Base-by-base conservation (phyloP, 139 green algal species). In the Ostreobium quekettii region DNA sequence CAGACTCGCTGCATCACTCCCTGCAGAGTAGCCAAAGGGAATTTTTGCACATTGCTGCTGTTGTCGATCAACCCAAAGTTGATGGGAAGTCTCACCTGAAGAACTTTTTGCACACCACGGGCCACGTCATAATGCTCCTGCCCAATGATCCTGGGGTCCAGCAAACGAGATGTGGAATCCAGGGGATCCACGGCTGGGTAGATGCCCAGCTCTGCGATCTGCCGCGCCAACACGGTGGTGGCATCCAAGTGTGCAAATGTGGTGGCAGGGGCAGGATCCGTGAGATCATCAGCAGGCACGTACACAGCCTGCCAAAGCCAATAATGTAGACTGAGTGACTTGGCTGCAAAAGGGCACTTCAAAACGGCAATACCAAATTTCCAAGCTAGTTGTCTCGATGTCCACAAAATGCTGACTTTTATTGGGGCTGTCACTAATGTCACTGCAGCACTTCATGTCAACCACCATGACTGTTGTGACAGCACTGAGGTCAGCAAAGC, bases 271-370 rank as follows among this genome's bases (percentile, higher is more conserved):
- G 93, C 93, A 67, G 93, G 93, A 75, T 99, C 93, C 38, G 93
- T 99, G 76, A 99, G 72, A 75, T 99, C 93, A 84, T 99, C 93
- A 48, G 93, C 93, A 26, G 93, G 93, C 84, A 98, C 93, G 75
- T 98, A 98, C 80, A 98, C 96, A 58, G 93, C 93, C 89, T 97
- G 92, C 69, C n/a, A n/a, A n/a, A n/a, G n/a, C n/a, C n/a, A n/a
- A n/a, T n/a, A n/a, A n/a, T n/a, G n/a, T n/a, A n/a, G n/a, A n/a
- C n/a, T n/a, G n/a, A n/a, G n/a, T n/a, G n/a, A n/a, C n/a, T n/a
- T n/a, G n/a, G n/a, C n/a, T n/a, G n/a, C n/a, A n/a, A n/a, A n/a
- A n/a, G n/a, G n/a, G n/a, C n/a, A n/a, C n/a, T n/a, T n/a, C n/a
- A n/a, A n/a, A n/a, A n/a, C n/a, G n/a, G n/a, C n/a, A n/a, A n/a